Evolutionary conservation across 768 basidiomycete genomes (phyloP).

Genomic region (Mycena leptocephala): DNA sequence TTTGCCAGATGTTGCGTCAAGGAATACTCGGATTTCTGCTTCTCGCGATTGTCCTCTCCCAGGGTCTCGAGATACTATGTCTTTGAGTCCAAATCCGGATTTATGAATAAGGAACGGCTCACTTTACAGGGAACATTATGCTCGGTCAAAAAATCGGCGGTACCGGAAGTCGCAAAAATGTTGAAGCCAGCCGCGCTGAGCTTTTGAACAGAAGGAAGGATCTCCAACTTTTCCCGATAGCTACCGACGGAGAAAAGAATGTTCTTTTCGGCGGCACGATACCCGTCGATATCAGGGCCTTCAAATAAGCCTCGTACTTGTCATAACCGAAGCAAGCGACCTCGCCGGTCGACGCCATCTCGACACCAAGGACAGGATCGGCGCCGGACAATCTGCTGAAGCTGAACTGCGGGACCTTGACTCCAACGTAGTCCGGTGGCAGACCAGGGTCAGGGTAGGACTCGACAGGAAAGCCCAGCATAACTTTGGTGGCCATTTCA

Average conservation of each 20-base stretch:
- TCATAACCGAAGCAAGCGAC: slow-evolving; percentile 98
- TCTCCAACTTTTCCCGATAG: slow-evolving; percentile 97
- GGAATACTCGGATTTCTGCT: slow-evolving; percentile 98
- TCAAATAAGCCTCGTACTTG: slow-evolving; percentile 98
- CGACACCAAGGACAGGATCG: slow-evolving; percentile 97
- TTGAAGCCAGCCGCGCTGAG: slow-evolving; percentile 94
- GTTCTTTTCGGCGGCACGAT: slow-evolving; percentile 97
- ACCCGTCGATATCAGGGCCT: slow-evolving; percentile 96
- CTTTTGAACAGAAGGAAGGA: slow-evolving; percentile 96
- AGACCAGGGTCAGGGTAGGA: slow-evolving; percentile 92
- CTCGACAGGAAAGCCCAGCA: slow-evolving; percentile 92
- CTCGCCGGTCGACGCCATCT: slow-evolving; percentile 99
- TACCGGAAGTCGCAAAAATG: slow-evolving; percentile 97
- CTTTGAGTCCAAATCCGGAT: slow-evolving; percentile 1
- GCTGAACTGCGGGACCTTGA: slow-evolving; percentile 99
- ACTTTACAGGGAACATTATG: slow-evolving; percentile 98
- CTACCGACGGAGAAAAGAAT: slow-evolving; percentile 97
- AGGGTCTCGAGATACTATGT: slow-evolving; percentile 91
- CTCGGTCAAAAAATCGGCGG: slow-evolving; percentile 97
- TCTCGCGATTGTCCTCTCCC: slow-evolving; percentile 78
- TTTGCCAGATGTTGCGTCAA: slow-evolving; percentile 97
- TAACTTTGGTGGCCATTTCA: slow-evolving; percentile 99
- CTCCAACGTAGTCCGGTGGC: slow-evolving; percentile 95
- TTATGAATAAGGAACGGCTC: slow-evolving; percentile 28
- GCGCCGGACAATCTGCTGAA: slow-evolving; percentile 97